Evolutionary conservation across 1,139 yeast species (phyloP), one percentile per base, ranked within the genome.

Genomic region (Candida glucosophila): DNA sequence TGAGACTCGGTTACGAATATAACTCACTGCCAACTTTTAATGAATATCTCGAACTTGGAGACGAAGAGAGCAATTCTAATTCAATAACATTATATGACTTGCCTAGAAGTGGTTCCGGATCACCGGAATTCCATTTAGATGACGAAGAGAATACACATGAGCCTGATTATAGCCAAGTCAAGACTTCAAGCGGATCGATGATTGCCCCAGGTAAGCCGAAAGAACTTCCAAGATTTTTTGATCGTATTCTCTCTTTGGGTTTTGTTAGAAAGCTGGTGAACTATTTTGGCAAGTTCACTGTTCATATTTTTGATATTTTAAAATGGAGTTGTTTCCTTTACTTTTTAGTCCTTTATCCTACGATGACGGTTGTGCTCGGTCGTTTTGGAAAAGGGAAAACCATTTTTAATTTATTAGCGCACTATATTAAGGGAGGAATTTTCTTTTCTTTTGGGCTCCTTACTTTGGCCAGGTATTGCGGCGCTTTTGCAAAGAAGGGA

Each of bases 391-490:
- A 70, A 50, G 86, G 73, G 5, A 49, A 44, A 15, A 58, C 63
- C 12, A 77, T 88, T 5, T 90, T 81, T 56, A 86, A 83, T 44
- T 55, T 90, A 29, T 65, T 88, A 34, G 98, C 98, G 2, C 98
- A 90, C 52, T 83, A 85, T 64, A 88, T 90, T 49, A 90, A 90
- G 53, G 98, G 98, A 31, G 93, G 92, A 9, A 90, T 90, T 3
- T 88, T 90, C 49, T 67, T 85, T 36, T 41, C 68, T 3, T 60
- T 80, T 26, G 98, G 98, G 7, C 34, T 88, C 5, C 52, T 86
- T 11, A 69, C 93, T 10, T 62, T 90, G 26, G 80, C 86, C 3
- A 72, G 97, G 40, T 88, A 83, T 51, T 73, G 86, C 41, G 98
- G 98, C 3, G 82, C 78, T 8, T 82, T 79, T 43, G 49, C 68